Evolutionary conservation across 1,139 yeast genomes (phyloP).

Genomic region (Zygoascus sp.): DNA sequence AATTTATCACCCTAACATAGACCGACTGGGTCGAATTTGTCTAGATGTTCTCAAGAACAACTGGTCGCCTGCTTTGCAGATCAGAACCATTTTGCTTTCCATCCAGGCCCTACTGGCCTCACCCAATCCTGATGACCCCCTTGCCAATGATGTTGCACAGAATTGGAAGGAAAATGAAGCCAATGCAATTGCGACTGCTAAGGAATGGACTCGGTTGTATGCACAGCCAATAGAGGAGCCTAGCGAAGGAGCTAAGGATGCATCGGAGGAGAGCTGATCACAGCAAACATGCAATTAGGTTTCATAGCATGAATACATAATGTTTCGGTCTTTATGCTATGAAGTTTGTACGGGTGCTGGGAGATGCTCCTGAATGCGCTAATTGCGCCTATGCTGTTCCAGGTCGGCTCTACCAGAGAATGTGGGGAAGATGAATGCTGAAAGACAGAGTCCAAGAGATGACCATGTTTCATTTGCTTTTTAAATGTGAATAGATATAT

Average conservation of each 20-base stretch:
- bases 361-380: no score
- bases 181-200: slow-evolving; percentile 78
- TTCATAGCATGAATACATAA: not conserved
- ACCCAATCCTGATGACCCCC: slow-evolving; percentile 97
- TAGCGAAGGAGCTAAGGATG: not conserved
- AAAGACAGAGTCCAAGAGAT: no score
- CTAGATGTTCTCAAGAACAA: slow-evolving; percentile 85
- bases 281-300: not conserved
- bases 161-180: slow-evolving; percentile 89
- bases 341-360: no score
- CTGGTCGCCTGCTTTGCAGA: slow-evolving; percentile 99
- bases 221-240: slow-evolving; percentile 39
- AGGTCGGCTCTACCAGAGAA: no score
- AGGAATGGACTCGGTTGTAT: slow-evolving; percentile 74
- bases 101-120: slow-evolving; percentile 92
- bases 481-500: no score
- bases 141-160: slow-evolving; percentile 96
- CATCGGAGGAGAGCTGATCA: not conserved
- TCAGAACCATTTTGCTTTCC: slow-evolving; percentile 85
- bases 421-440: no score
- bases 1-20: slow-evolving; percentile 95
- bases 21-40: slow-evolving; percentile 90
- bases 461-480: no score
- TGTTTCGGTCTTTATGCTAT: not conserved
- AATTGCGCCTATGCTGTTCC: no score